Base-by-base conservation (phyloP, 441 rosid genomes). In the Arabidopsis lyrata region DNA sequence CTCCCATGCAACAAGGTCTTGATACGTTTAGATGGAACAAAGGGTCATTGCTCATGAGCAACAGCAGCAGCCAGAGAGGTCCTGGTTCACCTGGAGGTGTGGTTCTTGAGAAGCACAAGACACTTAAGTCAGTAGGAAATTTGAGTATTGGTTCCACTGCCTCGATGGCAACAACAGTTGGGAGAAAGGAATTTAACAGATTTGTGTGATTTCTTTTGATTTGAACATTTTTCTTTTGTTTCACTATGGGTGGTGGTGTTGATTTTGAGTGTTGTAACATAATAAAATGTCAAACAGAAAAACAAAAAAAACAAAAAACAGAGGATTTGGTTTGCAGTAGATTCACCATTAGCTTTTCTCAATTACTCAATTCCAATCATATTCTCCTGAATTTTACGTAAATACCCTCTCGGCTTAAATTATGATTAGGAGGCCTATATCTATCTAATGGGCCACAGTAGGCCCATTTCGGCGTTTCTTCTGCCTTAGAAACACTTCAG, bases 101-200 rank as follows among this genome's bases (percentile, higher is more conserved):
- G 72, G 81, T 53, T 81, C 81, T 68, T 24, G 92, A 81, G 35
- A 85, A 87, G 83, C 77, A 78, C n/a, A 86, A 87, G 74, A 76
- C 95, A 52, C 72, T 79, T 76, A 88, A 87, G 41, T 88, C 99
- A 45, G 59, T 88, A 66, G 97, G 95, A 66, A 83, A 89, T 74
- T 6, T 81, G 83, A 92, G 97, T 63, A 86, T 90, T 80, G 91
- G 88, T 84, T 90, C 99, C 16, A 82, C 96, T 4, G 86, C 80
- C 34, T 94, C 99, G 0, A 82, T 89, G 90, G 90, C 96, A 60
- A 85, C 89, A 5, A 76, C 87, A 1, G 83, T 87, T 78, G 96
- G 93, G 70, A 85, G 89, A 81, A 89, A 79, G 81, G 88, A 96
- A n/a, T 95, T 95, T 92, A 95, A 92, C 93, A 79, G 94, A 88